Percentiles rank a stretch among this genome's conserved stretches.
Evolutionary conservation across 1,284 basidiomycete species (phyloP).

Genomic region (Irpex sp.): DNA sequence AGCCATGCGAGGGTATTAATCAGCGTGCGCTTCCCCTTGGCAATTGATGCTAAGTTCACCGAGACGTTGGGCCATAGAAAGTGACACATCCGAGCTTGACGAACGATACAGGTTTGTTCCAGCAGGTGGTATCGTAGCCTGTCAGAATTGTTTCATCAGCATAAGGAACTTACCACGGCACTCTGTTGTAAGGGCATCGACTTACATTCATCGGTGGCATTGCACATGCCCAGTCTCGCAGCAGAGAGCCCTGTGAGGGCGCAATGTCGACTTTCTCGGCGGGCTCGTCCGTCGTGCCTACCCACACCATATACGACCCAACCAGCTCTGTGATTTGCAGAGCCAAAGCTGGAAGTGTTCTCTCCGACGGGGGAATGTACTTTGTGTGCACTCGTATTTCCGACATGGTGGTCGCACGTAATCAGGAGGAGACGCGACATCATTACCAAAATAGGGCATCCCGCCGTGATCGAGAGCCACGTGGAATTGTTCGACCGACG

Average conservation of each 20-base stretch:
- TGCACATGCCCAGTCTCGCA: constrained; percentile 80
- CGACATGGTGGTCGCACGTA: constrained; percentile 5
- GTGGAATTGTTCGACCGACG: not conserved
- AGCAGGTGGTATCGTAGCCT: constrained; percentile 28
- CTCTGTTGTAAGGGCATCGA: constrained; percentile 8
- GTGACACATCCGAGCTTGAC: constrained; percentile 58
- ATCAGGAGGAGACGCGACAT: not conserved
- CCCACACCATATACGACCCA: constrained; percentile 81
- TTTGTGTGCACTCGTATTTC: constrained; percentile 34
- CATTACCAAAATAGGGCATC: not conserved
- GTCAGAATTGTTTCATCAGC: constrained; percentile 1
- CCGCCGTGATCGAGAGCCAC: not conserved
- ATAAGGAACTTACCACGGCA: not conserved
- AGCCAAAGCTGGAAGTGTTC: constrained; percentile 54
- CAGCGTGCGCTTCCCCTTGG: constrained; percentile 7
- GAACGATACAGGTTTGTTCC: constrained; percentile 69
- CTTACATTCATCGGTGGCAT: constrained; percentile 61
- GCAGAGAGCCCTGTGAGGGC: constrained; percentile 50
- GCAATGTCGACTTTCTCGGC: constrained; percentile 48
- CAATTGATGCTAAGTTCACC: constrained; percentile 41
- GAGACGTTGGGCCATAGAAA: constrained; percentile 74
- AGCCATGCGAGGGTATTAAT: constrained; percentile 15
- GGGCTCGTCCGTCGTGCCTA: constrained; percentile 54
- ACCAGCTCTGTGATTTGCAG: constrained; percentile 69
- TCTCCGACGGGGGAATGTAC: constrained; percentile 43